Evolutionary conservation across 495 filamentous ascomycete species (phyloP), one percentile per base, ranked within the genome.

Genomic region (Penicillium maclennaniae): DNA sequence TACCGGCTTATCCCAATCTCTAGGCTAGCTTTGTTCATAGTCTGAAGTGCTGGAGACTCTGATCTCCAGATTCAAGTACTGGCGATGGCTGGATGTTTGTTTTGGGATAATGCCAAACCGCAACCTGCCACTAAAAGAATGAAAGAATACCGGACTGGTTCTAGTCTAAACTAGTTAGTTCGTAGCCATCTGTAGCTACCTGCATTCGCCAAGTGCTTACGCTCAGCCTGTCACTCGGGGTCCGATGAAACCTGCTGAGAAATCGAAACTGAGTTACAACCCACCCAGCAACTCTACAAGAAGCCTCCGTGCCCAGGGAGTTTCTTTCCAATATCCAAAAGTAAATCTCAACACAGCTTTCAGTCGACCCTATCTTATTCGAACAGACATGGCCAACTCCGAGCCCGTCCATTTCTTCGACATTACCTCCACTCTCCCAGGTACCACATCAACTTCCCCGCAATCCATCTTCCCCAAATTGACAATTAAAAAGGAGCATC

Each of bases 321-420:
- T 36, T 7, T 12, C 6, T n/a, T 19, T 28, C 23, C 15, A 12
- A 14, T 6, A 34, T 6, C 15, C n/a, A 4, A 34, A 39, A 17
- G 26, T 27, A 9, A 14, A 28, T n/a, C 28, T 16, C 20, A 31
- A 23, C 23, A 23, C 23, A 2, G 5, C 2, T 23, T 23, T 23
- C 23, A 23, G 2, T 23, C 23, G 5, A 5, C 23, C 23, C 47
- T 17, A 40, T 27, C 23, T 15, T 17, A 34, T 0, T 43, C 40
- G 44, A 43, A 26, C 7, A 40, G 65, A 25, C 38, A 75, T 73
- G 69, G 36, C 69, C 8, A 17, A 58, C 31, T 40, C 53, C 1
- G 54, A 62, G 9, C 66, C 69, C 10, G 66, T 75, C 19, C 69
- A 73, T 42, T 69, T 75, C 47, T 72, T 75, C 48, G 72, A 75